These are phyloP conservation scores for Apophysomyces variabilis DNA, from an alignment of 371 early-diverging fungal genomes.

Conservation along the genomic window DNA sequence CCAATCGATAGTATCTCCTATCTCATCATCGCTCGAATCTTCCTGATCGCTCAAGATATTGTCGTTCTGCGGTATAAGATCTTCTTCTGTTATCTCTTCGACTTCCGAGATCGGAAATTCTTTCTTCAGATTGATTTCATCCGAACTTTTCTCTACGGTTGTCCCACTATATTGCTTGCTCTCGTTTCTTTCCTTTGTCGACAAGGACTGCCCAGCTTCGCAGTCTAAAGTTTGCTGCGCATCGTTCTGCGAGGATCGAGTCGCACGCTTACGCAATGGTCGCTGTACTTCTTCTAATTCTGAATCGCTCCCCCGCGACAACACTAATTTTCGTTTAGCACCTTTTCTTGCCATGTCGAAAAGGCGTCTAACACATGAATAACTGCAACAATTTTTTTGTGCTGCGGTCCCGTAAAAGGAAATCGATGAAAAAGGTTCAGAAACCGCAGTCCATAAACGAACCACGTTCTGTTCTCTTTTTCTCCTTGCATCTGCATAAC, in stretches of 20 bases:
- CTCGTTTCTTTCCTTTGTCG: too few relatives aligned
- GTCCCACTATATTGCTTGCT: too few relatives aligned
- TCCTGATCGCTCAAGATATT: neutral
- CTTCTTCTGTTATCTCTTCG: neutral
- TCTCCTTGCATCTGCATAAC: neutral
- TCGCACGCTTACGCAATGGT: neutral
- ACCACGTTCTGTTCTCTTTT: neutral
- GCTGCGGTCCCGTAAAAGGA: neutral
- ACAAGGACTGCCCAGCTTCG: neutral
- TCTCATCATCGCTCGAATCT: conserved; percentile 1
- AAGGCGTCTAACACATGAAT: neutral
- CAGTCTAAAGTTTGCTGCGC: neutral
- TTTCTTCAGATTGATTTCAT: neutral
- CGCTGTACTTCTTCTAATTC: neutral
- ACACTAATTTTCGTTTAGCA: neutral
- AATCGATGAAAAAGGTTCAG: neutral
- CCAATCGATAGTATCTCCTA: conserved; percentile 34
- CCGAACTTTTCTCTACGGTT: neutral
- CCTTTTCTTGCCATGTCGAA: neutral
- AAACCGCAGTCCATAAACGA: conserved; percentile 1
- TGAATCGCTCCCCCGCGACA: neutral
- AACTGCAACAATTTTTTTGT: neutral
- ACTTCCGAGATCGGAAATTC: neutral
- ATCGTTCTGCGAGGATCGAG: neutral
- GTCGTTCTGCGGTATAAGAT: neutral